Conservation (phyloP, 2,329 filamentous ascomycete species). For the Fusarium tupiense region DNA sequence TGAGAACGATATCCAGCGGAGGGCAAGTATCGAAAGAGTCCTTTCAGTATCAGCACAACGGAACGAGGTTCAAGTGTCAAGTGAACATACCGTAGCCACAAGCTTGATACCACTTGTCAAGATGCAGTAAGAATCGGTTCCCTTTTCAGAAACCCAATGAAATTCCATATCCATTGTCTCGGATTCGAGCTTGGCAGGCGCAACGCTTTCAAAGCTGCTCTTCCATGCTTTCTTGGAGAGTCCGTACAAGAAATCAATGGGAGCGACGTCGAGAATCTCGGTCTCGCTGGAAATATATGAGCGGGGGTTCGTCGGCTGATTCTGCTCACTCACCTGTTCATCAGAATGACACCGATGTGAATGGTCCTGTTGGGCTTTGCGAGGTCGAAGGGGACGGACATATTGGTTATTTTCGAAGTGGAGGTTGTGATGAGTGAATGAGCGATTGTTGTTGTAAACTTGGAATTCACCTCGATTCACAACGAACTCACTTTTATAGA, state of each 20-base stretch:
- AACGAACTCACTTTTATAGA: background rate
- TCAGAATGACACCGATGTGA: constrained; percentile 29
- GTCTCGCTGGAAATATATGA: constrained; percentile 38
- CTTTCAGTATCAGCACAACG: constrained; percentile 28
- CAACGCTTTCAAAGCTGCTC: constrained; percentile 17
- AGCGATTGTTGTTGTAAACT: background rate
- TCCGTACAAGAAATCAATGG: constrained; percentile 44
- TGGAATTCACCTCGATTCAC: no score
- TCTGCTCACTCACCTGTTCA: constrained; percentile 3
- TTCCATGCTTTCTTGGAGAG: constrained; percentile 32
- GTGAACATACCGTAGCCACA: constrained; percentile 42
- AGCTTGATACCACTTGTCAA: constrained; percentile 45
- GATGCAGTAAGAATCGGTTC: background rate
- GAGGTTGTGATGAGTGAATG: background rate
- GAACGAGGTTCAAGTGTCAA: rapidly evolving
- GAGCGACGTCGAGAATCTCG: constrained; percentile 49
- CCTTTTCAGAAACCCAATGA: constrained; percentile 49
- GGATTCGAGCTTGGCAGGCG: constrained; percentile 19
- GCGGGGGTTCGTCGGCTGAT: rapidly evolving
- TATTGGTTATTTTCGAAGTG: background rate
- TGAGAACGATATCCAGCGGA: constrained; percentile 52
- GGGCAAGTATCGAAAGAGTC: constrained; percentile 53
- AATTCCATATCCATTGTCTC: constrained; percentile 45
- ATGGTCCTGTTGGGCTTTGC: constrained; percentile 16
- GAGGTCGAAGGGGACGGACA: constrained; percentile 2